These are phyloP conservation scores for Arthrobotrys sphaeroides DNA, from an alignment of 2,329 filamentous ascomycete species.

Conservation along the genomic window DNA sequence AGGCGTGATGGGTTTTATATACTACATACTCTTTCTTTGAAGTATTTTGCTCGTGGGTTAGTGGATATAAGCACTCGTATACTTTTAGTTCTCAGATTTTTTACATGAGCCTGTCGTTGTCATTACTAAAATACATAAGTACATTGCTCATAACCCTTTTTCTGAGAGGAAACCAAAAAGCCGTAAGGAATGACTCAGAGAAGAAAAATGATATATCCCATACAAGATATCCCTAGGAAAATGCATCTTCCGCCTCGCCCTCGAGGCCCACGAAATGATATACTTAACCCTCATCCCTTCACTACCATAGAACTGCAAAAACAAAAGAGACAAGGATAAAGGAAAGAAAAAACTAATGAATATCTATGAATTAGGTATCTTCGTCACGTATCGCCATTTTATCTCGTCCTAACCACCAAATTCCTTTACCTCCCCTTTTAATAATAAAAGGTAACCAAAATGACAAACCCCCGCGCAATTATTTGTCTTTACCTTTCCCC, in stretches of 20 bases:
- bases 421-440: too few relatives aligned
- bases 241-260: not conserved
- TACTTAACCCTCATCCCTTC: not conserved
- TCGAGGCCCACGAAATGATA: not conserved
- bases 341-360: not conserved
- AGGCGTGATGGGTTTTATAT: not conserved
- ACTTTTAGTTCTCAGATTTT: not conserved
- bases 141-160: not conserved
- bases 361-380: not conserved
- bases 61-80: too few relatives aligned
- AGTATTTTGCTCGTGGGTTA: too few relatives aligned
- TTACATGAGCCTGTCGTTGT: not conserved
- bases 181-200: not conserved
- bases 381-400: not conserved
- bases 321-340: not conserved
- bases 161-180: not conserved
- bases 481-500: constrained; percentile 46
- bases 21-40: not conserved
- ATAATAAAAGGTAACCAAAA: too few relatives aligned
- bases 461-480: not conserved
- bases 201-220: not conserved
- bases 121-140: constrained; percentile 7
- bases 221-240: not conserved
- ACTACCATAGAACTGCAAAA: not conserved
- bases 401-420: not conserved